Base-by-base conservation (phyloP, 2,329 filamentous ascomycete genomes). In the Teratosphaeria gauchensis region DNA sequence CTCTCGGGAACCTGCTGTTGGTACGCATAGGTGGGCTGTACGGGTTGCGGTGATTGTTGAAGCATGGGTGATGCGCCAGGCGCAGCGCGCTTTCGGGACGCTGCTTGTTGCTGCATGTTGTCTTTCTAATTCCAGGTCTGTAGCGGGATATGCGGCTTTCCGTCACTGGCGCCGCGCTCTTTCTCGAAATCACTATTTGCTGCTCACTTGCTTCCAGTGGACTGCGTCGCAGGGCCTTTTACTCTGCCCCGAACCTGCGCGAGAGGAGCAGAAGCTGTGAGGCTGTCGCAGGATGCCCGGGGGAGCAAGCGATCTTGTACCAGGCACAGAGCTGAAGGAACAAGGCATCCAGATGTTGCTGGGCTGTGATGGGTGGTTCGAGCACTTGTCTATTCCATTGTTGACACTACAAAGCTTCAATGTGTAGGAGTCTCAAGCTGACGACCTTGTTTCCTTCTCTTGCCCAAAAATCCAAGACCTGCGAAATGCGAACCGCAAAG, bases 61-160 rank as follows among this genome's bases (percentile, higher is more conserved):
- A 84, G 82, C 63, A 82, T 75, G n/a, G 89, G 86, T 42, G 84
- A 81, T 62, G 85, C 77, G 70, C 87, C 88, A 58, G 89, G 86
- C 53, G 89, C 88, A 65, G 87, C 79, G 72, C 89, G 82, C 78
- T 94, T 94, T 73, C 88, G 66, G 42, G 59, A 63, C 24, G 32
- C 48, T 24, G 55, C 14, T 24, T 42, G 30, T 32, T 19, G 53
- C 55, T 63, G 61, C 61, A 63, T 63, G 52, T 7, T 59, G 54
- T 48, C 14, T 9, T 53, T 38, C 53, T 5, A n/a, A 12, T 32
- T 48, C 28, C 30, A 21, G 11, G 32, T 31, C 2, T 11, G 12
- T 16, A n/a, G 55, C 58, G 52, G 55, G 16, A 38, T 59, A 53
- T 53, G 57, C 54, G 35, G 57, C 46, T 56, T 48, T 30, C 31